Evolutionary conservation across 345 rosid genomes (phyloP).

Genomic region (Boechera divaricarpa): DNA sequence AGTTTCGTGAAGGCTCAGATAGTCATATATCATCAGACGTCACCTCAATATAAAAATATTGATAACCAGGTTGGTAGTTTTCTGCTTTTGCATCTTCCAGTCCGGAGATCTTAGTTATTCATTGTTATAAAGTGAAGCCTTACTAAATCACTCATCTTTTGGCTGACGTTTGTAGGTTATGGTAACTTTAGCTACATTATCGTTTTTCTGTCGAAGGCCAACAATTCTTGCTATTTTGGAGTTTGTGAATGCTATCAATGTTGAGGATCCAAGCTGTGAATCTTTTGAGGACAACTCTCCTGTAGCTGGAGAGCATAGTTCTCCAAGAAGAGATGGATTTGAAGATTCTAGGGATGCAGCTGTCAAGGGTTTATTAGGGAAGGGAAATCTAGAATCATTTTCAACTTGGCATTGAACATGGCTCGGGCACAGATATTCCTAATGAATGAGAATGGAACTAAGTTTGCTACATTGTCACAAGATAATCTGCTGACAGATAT

Average conservation of each 20-base stretch:
- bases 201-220: slow-evolving; percentile 94
- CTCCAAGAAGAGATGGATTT: slow-evolving; percentile 51
- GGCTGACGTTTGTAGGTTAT: slow-evolving; percentile 60
- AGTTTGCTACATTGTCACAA: slow-evolving; percentile 85
- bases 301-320: slow-evolving; percentile 52
- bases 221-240: slow-evolving; percentile 95
- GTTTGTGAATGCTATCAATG: slow-evolving; percentile 74
- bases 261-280: slow-evolving; percentile 63
- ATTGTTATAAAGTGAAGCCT: slow-evolving; percentile 24
- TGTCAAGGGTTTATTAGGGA: slow-evolving; percentile 90
- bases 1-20: slow-evolving; percentile 98
- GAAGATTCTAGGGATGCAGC: slow-evolving; percentile 64
- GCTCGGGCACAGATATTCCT: slow-evolving; percentile 84
- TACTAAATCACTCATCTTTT: slow-evolving; percentile 30
- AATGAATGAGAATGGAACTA: slow-evolving; percentile 93
- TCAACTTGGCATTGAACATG: slow-evolving; percentile 84
- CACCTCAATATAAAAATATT: slow-evolving; percentile 66
- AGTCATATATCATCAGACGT: slow-evolving; percentile 72
- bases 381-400: slow-evolving; percentile 84
- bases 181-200: slow-evolving; percentile 83
- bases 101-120: slow-evolving; percentile 8
- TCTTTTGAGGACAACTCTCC: slow-evolving; percentile 66
- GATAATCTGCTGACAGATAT: slow-evolving; percentile 86
- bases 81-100: slow-evolving; percentile 29
- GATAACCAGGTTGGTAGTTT: slow-evolving; percentile 70